phyloP scores from a whole-genome alignment of 371 early-diverging fungal genomes.

The Vairimorpha ceranae region DNA sequence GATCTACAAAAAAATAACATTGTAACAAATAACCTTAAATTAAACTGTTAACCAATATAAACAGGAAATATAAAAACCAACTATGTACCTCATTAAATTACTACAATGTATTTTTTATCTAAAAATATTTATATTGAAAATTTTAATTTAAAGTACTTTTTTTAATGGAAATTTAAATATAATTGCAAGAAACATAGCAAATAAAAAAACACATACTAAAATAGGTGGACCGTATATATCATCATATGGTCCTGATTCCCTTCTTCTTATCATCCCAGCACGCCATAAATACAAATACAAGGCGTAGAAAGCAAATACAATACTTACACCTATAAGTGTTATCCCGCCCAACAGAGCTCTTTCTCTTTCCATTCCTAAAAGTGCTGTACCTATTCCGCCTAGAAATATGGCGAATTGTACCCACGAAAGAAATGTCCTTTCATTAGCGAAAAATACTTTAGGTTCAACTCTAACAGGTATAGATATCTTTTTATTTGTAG shows the following conservation, averaged over 20 bases:
- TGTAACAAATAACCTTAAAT: too few species aligned
- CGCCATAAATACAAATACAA: conserved; percentile 83
- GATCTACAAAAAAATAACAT: too few species aligned
- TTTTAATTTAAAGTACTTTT: conserved; percentile 18
- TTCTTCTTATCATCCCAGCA: conserved; percentile 65
- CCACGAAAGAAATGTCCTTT: conserved; percentile 92
- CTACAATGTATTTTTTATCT: too few species aligned
- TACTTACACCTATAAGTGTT: conserved; percentile 71
- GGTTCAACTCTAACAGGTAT: conserved; percentile 77
- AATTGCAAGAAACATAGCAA: conserved; percentile 78
- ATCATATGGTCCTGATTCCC: conserved; percentile 64
- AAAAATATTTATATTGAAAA: not conserved
- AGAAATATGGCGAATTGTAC: conserved; percentile 68
- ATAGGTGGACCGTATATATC: conserved; percentile 68
- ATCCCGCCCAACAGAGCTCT: conserved; percentile 60
- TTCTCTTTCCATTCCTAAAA: conserved; percentile 63
- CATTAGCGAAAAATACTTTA: conserved; percentile 97
- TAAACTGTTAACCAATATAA: too few species aligned
- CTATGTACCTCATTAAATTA: too few species aligned
- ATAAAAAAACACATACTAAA: conserved; percentile 73
- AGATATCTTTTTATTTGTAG: conserved; percentile 51
- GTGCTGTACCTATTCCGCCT: conserved; percentile 62
- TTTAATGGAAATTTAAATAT: conserved; percentile 69
- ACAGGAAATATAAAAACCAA: too few species aligned
- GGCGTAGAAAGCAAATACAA: conserved; percentile 77